These are phyloP conservation scores for Cladosporium sp. DNA, from an alignment of 2,329 filamentous ascomycete species.

Conservation along the genomic window DNA sequence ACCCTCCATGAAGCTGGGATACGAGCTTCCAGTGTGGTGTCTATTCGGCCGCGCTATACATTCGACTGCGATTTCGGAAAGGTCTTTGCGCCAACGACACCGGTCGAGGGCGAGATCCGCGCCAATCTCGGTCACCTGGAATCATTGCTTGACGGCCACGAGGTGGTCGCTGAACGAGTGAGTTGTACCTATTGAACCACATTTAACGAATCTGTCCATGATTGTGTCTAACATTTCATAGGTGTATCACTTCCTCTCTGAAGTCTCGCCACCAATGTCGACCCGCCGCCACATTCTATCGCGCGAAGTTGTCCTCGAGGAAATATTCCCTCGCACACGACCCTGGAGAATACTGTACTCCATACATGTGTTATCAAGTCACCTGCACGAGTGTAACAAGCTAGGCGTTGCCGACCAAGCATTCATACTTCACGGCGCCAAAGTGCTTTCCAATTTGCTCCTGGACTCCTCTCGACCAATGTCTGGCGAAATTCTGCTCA, in stretches of 20 bases:
- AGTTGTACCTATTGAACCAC: background rate
- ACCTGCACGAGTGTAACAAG: conserved; percentile 46
- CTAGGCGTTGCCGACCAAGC: conserved; percentile 31
- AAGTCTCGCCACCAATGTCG: conserved; percentile 41
- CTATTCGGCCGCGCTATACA: conserved; percentile 30
- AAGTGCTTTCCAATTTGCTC: conserved; percentile 28
- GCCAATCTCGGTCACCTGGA: conserved; percentile 83
- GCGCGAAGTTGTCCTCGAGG: conserved; percentile 52
- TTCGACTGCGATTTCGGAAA: conserved; percentile 27
- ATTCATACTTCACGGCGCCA: conserved; percentile 32
- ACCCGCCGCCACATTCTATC: conserved; percentile 57
- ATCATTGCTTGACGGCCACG: conserved; percentile 67
- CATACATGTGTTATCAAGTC: conserved; percentile 64
- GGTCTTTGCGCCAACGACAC: conserved; percentile 35
- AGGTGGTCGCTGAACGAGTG: conserved; percentile 52
- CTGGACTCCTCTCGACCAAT: conserved; percentile 23
- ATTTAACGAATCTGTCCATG: background rate
- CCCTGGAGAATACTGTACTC: conserved; percentile 70
- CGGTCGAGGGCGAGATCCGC: conserved; percentile 76
- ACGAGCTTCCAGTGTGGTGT: conserved; percentile 26
- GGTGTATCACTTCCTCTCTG: conserved; percentile 67
- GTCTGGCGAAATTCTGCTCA: conserved; percentile 18
- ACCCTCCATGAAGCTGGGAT: conserved; percentile 27
- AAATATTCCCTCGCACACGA: conserved; percentile 68
- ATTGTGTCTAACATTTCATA: conserved; percentile 37